Evolutionary conservation across 176 grass and related monocot species (phyloP), one percentile per base, ranked within the genome.

Genomic region (Themeda triandra): DNA sequence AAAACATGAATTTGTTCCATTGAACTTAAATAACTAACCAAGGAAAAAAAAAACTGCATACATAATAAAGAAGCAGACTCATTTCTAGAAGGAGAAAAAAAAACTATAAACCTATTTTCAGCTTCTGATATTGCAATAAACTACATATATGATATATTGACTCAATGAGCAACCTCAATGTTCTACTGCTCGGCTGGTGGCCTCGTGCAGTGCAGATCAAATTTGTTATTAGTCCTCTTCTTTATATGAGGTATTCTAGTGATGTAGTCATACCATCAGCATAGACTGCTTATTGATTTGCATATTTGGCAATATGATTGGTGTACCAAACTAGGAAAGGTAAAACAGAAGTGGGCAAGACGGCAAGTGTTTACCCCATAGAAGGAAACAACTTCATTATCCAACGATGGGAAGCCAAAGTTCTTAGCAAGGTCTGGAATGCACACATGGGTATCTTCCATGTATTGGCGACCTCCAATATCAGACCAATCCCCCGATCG

Each of bases 401-500:
- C 46, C 60, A 83, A 63, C 5, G 83, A 89, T 41, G 59, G 73
- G 68, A 67, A 79, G 49, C 91, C 83, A 45, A 92, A 96, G 25
- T 82, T 94, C 66, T 94, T 89, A 24, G 96, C 89, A 77, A 98
- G 42, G 71, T 98, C 93, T 23, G 91, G 80, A 73, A 98, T 95
- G 79, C 96, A 99, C 18, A 99, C 86, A 56, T 94, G 91, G 12
- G 91, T 76, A 81, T 99, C 96, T 92, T 99, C 96, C 96, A 99
- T 99, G 71, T 94, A 83, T 58, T 81, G 68, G 19, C 96, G 91
- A 41, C 56, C 46, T 64, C 96, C 96, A 54, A 99, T 96, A 81
- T 99, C 80, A 66, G 89, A 94, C 88, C 93, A 99, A 41, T 90
- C 93, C 9, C 96, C 96, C 27, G 91, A 92, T 30, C 96, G 80